Percentiles rank a stretch among this genome's conserved stretches.
Evolutionary conservation across 768 basidiomycete genomes (phyloP).

Genomic region (Boletus pseudo-olivaceus): DNA sequence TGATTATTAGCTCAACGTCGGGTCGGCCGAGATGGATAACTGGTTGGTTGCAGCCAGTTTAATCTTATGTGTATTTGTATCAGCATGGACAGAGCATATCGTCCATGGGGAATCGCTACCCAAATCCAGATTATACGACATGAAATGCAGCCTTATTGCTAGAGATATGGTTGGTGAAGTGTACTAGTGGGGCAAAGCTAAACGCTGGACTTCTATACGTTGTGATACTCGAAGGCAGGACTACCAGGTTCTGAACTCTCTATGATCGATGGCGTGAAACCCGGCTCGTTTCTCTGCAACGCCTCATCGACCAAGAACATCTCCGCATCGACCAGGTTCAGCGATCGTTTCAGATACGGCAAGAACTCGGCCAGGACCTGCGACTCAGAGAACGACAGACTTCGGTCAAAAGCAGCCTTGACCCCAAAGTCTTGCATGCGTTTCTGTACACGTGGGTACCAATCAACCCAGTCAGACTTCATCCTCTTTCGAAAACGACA

Average conservation of each 20-base stretch:
- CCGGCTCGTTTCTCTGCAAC: constrained; percentile 46
- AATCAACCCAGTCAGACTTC: not conserved
- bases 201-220: constrained; percentile 41
- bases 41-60: not conserved
- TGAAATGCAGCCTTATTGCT: not conserved
- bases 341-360: constrained; percentile 77
- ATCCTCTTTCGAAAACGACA: not conserved
- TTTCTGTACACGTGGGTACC: constrained; percentile 46
- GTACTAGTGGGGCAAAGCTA: not conserved
- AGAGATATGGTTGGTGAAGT: not conserved
- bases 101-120: not conserved
- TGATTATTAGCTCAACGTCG: not conserved
- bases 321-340: constrained; percentile 69
- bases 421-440: constrained; percentile 75
- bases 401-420: constrained; percentile 75
- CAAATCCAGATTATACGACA: not conserved
- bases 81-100: not conserved
- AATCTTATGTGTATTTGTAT: constrained; percentile 9
- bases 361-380: constrained; percentile 66
- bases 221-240: constrained; percentile 86
- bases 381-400: constrained; percentile 78
- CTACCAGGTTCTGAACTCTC: constrained; percentile 85
- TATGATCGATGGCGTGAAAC: constrained; percentile 66
- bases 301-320: constrained; percentile 70
- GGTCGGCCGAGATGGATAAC: not conserved